A percentile compares a stretch with the other conserved stretches of the same genome.
These are phyloP conservation scores for Dioszegia hungarica DNA, from an alignment of 768 basidiomycete genomes.

Conservation along the genomic window DNA sequence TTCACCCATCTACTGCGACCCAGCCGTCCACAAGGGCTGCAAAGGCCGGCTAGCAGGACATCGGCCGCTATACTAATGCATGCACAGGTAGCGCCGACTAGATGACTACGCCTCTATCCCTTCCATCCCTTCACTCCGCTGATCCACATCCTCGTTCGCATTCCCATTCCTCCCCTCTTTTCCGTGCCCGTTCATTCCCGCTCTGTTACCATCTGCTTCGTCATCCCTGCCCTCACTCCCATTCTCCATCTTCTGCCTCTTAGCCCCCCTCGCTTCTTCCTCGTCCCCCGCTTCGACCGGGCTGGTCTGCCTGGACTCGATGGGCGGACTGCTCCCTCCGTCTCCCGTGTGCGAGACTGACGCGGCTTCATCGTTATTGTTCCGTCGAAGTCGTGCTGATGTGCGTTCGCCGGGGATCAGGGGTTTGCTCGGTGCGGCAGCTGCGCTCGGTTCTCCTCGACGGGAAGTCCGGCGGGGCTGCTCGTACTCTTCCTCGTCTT, in stretches of 20 bases:
- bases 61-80: background rate
- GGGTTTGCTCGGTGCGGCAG: background rate
- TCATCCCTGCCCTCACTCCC: background rate
- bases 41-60: too few relatives aligned
- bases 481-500: constrained; percentile 2
- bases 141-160: background rate
- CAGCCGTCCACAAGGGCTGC: too few relatives aligned
- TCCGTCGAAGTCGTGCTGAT: constrained; percentile 16
- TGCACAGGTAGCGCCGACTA: background rate
- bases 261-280: background rate
- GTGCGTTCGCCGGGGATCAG: constrained; percentile 37
- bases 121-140: background rate
- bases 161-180: background rate
- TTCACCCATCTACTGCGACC: background rate
- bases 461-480: constrained; percentile 1
- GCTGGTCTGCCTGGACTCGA: background rate
- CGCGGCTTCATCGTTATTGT: background rate
- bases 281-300: background rate
- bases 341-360: constrained; percentile 2
- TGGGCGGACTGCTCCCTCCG: background rate
- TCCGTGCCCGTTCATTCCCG: background rate
- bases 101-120: background rate
- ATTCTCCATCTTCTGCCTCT: background rate
- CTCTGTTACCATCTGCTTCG: background rate
- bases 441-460: background rate